Evolutionary conservation across 2,329 filamentous ascomycete species (phyloP).

Genomic region (Colletotrichum orchidophilum): DNA sequence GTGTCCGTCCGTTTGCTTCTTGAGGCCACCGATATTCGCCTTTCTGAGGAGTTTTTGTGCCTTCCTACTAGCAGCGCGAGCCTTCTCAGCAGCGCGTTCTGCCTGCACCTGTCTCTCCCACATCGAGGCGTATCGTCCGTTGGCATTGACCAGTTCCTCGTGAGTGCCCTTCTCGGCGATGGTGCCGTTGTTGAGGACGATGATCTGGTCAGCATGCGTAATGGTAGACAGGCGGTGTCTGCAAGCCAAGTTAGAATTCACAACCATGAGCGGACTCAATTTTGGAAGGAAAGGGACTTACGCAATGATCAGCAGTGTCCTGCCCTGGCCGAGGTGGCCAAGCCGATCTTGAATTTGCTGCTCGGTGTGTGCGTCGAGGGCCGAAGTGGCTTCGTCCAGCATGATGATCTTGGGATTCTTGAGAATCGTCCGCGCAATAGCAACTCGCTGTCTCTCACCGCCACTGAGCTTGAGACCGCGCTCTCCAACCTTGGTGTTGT

Average conservation of each 20-base stretch:
- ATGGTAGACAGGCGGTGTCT: conserved; percentile 86
- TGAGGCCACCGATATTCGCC: conserved; percentile 55
- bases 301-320: conserved; percentile 95
- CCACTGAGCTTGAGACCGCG: conserved; percentile 87
- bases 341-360: conserved; percentile 92
- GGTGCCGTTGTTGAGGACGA: conserved; percentile 80
- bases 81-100: conserved; percentile 73
- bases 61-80: conserved; percentile 53
- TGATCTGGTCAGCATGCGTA: conserved; percentile 85
- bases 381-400: conserved; percentile 91
- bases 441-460: conserved; percentile 92
- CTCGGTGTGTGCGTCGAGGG: conserved; percentile 90
- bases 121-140: conserved; percentile 83
- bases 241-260: conserved; percentile 19
- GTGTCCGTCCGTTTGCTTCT: conserved; percentile 50
- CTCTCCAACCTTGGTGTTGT: conserved; percentile 90
- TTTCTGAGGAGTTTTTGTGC: conserved; percentile 57
- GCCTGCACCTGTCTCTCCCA: conserved; percentile 90
- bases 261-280: conserved; percentile 40
- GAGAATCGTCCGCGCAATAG: conserved; percentile 91
- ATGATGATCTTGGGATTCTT: conserved; percentile 94
- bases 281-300: conserved; percentile 58
- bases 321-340: conserved; percentile 80
- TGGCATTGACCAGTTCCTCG: conserved; percentile 74
- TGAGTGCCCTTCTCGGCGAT: conserved; percentile 84